Base-by-base conservation (phyloP, 345 rosid species). In the Rhodamnia argentea region DNA sequence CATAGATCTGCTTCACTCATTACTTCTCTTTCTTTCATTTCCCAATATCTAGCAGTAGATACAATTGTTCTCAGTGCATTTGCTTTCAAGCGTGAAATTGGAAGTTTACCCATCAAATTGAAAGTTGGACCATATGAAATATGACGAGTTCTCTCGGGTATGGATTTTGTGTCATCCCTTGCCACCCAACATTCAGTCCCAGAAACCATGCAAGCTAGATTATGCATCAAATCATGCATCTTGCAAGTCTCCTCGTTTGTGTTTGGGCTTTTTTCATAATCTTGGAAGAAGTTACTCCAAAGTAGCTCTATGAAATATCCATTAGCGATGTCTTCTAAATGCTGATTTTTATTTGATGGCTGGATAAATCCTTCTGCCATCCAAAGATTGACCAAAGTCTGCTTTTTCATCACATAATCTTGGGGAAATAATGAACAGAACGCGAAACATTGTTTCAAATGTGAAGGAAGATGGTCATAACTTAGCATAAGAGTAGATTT, bases 331-430 rank as follows among this genome's bases (percentile, higher is more conserved):
- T 62, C 75, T 62, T 29, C 75, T 15, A 62, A 62, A 62, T 62
- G 75, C 0, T 7, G 11, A 62, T 0, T 2, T 29, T 0, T 15
- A 62, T 27, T 0, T 3, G 11, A 62, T 29, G 3, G 22, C 2
- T 16, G 1, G 1, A 62, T 62, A 29, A 62, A 62, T 7, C 75
- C 11, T 24, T 62, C 12, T 0, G 42, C 75, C 11, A 29, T 6
- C 75, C 75, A 62, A 27, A 62, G 75, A 29, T 62, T 0, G 3
- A 62, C 40, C 5, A 62, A 29, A 29, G 22, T 29, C 0, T 15
- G 42, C 22, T 15, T 62, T 0, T 7, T 0, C 0, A 29, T 0
- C 22, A 1, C 1, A 29, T 29, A 62, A 7, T 62, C 42, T 62
- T 62, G 29, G 11, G 42, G 75, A 15, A 62, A 62, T 1, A 62